Percentiles rank a stretch among this genome's conserved stretches.
These are phyloP conservation scores for Blastomyces silverae DNA, from an alignment of 2,329 filamentous ascomycete genomes.

Conservation along the genomic window DNA sequence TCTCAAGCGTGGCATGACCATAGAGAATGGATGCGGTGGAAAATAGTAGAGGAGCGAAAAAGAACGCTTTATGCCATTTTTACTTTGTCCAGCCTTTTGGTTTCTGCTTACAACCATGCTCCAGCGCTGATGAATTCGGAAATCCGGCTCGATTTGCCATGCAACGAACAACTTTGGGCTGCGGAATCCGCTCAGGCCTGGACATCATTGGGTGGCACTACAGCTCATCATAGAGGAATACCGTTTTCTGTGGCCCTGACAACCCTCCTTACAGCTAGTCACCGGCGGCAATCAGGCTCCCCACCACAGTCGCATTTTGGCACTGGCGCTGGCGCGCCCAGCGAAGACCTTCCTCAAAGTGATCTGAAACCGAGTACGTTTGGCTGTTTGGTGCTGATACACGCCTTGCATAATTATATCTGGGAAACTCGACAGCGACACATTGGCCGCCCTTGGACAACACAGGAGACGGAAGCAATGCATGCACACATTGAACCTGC, in stretches of 20 bases:
- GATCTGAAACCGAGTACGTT: constrained; percentile 80
- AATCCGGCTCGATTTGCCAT: constrained; percentile 79
- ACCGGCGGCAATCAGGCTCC: constrained; percentile 29
- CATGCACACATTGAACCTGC: constrained; percentile 91
- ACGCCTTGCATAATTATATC: constrained; percentile 94
- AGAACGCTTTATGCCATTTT: constrained; percentile 89
- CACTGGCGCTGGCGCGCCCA: constrained; percentile 37
- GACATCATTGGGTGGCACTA: constrained; percentile 65
- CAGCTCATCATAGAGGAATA: constrained; percentile 61
- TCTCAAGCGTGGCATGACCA: constrained; percentile 35
- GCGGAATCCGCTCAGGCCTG: constrained; percentile 80
- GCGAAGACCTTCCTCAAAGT: constrained; percentile 50
- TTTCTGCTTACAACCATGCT: constrained; percentile 87
- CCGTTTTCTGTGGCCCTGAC: constrained; percentile 78
- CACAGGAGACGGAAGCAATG: constrained; percentile 91
- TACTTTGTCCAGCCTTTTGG: constrained; percentile 80
- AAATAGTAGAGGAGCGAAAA: constrained; percentile 80
- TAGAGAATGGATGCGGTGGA: constrained; percentile 81
- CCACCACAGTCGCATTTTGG: constrained; percentile 39
- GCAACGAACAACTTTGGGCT: constrained; percentile 84
- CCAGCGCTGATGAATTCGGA: constrained; percentile 92
- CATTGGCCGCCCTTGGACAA: constrained; percentile 80
- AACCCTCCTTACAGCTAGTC: constrained; percentile 68
- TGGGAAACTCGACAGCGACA: constrained; percentile 94
- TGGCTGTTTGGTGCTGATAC: constrained; percentile 84